Base-by-base conservation (phyloP, 2,329 filamentous ascomycete genomes). In the Beauveria asiatica region DNA sequence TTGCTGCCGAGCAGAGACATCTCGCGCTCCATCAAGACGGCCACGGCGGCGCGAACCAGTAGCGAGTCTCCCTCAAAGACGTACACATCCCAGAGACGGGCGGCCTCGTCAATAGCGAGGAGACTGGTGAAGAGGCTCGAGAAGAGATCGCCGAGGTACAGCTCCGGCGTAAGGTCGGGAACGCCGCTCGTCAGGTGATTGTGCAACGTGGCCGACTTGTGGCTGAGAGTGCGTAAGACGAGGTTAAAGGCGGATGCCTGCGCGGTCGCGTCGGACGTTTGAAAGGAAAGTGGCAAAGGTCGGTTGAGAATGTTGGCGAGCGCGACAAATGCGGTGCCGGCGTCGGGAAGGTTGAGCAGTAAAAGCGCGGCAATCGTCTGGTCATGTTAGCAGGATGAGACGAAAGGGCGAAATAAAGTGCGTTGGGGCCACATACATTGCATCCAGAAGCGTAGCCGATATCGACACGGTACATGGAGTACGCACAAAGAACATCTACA, bases 381-480 rank as follows among this genome's bases (percentile, higher is more conserved):
- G 56, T 48, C 59, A 63, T 68, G 53, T 56, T 63, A 69, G 66
- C 42, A 55, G 21, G 10, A 25, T 45, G 46, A 57, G 30, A 11
- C 27, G 11, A 44, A 46, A 3, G 54, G 19, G 21, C 45, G 44
- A 54, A 30, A 11, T 19, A 13, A 44, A 46, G 3, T 49, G 23
- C 17, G 21, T 48, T 55, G 13, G 58, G 30, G 33, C n/a, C 30
- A 79, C 87, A 79, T 72, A 90, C 86, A 69, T 91, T 89, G 65
- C 87, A 89, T 58, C 89, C 88, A 63, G 81, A 80, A 61, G 90
- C 81, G 67, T 91, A 92, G 63, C 89, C 88, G 67, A 93, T 88
- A 69, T 94, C 90, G 65, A 85, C 87, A 62, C 90, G 82, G 73
- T 94, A 94, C 83, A 91, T 88, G 59, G 86, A 80, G 72, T 93